Base-by-base conservation (phyloP, 768 basidiomycete species). In the Rossbeevera mucosa region DNA sequence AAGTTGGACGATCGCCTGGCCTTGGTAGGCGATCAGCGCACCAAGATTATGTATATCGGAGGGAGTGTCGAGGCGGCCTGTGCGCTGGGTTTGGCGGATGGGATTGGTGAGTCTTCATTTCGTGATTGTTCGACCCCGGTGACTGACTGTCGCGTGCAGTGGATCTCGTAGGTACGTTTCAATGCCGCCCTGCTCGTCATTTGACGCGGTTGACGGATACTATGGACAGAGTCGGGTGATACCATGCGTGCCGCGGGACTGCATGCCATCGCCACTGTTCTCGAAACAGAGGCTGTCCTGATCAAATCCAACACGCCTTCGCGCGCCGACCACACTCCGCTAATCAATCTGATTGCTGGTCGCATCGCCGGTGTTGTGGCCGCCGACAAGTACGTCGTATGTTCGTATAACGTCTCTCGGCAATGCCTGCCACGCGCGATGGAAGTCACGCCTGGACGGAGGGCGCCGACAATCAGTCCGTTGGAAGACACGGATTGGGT, bases 11-110 rank as follows among this genome's bases (percentile, higher is more conserved):
- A 75, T 13, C 72, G 71, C 43, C 57, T 81, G 24, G 69, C 75
- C 13, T 70, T 86, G n/a, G 60, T 70, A 11, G 85, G 71, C 0
- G 80, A 79, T 9, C 64, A 79, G 33, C 75, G 72, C 59, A 98
- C 96, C 0, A 81, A 79, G 66, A 91, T 99, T 26, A 91, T 94
- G 67, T 97, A 98, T 66, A 86, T 99, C 2, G 94, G 96, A 2
- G 96, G 96, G 2, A 95, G 93, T 63, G 96, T 99, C 0, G 96
- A 99, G 71, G 96, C 95, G 7, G 96, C 96, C 31, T 99, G 96
- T 73, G 82, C 96, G 2, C 76, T 99, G 12, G 96, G 96, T 1
- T 76, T 98, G 56, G 95, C 96, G 5, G 96, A 99, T 70, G 96
- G 94, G 7, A 97, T 99, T 51, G 91, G 92, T 93, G 60, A 62